These are phyloP conservation scores for Onygenales sp. DNA, from an alignment of 2,329 filamentous ascomycete genomes.

Conservation along the genomic window DNA sequence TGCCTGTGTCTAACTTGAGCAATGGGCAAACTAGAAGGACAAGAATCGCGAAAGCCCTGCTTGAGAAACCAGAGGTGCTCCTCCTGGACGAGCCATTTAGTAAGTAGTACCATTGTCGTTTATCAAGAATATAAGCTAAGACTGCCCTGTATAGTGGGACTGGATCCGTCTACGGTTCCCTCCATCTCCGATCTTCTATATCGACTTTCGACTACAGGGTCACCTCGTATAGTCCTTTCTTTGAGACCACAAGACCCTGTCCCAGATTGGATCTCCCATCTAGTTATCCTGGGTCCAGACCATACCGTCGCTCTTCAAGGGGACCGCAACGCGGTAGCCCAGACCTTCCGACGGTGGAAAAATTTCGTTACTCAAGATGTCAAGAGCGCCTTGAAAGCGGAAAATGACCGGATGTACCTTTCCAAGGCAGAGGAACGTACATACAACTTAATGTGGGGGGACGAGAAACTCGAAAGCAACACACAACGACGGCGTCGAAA, in stretches of 20 bases:
- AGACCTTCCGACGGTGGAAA: constrained; percentile 21
- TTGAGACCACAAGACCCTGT: constrained; percentile 77
- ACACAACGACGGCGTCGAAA: too few relatives aligned
- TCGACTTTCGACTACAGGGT: constrained; percentile 54
- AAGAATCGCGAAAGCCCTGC: constrained; percentile 75
- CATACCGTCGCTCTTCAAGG: constrained; percentile 59
- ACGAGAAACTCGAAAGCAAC: too few relatives aligned
- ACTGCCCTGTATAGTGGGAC: constrained; percentile 50
- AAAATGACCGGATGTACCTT: too few relatives aligned
- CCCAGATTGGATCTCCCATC: constrained; percentile 82
- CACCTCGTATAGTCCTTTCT: constrained; percentile 65
- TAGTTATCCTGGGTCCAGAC: constrained; percentile 61
- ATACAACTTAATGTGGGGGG: too few relatives aligned
- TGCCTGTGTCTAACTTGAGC: constrained; percentile 82
- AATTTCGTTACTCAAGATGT: constrained; percentile 7
- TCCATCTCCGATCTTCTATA: constrained; percentile 63
- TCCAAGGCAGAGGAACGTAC: too few relatives aligned
- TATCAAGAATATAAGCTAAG: constrained; percentile 3
- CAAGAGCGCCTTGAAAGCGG: not conserved
- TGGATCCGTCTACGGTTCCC: constrained; percentile 73
- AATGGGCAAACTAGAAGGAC: constrained; percentile 87
- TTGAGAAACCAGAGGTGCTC: constrained; percentile 69
- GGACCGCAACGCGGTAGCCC: constrained; percentile 51
- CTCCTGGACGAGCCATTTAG: constrained; percentile 88
- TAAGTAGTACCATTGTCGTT: constrained; percentile 21